Evolutionary conservation across 441 rosid species (phyloP), one percentile per base, ranked within the genome.

Genomic region (Theobroma grandiflorum): DNA sequence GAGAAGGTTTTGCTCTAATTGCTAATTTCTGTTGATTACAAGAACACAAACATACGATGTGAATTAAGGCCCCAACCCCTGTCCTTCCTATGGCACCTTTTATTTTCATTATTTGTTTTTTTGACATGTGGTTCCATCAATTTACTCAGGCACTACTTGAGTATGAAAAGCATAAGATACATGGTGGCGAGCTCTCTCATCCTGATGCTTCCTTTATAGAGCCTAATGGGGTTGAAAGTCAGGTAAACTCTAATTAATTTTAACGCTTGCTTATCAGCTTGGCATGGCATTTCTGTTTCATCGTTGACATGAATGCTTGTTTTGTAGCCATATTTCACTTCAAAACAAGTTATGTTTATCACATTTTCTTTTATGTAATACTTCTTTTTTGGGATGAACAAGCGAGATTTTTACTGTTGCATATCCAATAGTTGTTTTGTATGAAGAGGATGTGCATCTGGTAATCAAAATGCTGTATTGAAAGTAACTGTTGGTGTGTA

Each of bases 91-190:
- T 9, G 6, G 12, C 18, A 62, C 1, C 15, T 76, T 76, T 49
- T 31, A 4, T 35, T 62, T 47, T 75, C 26, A 63, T 35, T 76
- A 26, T 43, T 63, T 43, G n/a, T 33, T 26, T 10, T 45, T 42
- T 75, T 63, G 22, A 64, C 16, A 15, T 20, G 37, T 33, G 26
- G 68, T 20, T 67, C 81, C 55, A 20, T 63, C 40, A 22, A 11
- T 71, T 75, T 43, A 22, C 82, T 64, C 91, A 92, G 95, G 89
- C 94, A 74, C 77, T 92, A 58, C 90, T 88, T 71, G 95, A 90
- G 75, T 92, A 90, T 75, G 94, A 92, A 84, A 92, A 85, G 80
- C 84, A 89, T 78, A 88, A 89, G 85, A 76, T 86, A 80, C 90
- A 78, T 53, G 80, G 76, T 55, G 90, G 94, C 14, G 86, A 88